Conservation (phyloP, 169 alveolate genomes). For the Besnoitia besnoiti region DNA sequence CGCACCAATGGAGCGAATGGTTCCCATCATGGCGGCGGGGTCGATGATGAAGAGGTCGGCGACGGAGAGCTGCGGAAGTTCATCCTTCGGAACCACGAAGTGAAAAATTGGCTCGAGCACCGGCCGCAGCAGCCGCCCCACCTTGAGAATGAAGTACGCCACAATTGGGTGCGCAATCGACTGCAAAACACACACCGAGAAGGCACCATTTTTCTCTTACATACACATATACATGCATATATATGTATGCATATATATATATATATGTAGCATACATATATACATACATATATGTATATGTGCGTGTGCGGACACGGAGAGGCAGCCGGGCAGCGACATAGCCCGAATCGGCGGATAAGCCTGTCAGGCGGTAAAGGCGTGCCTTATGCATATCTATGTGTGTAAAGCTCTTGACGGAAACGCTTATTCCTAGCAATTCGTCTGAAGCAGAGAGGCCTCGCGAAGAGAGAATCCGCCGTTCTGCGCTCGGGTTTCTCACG, state of each 20-base stretch:
- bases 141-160: constrained; percentile 42
- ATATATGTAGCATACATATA: too few species aligned
- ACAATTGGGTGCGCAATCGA: constrained; percentile 56
- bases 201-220: too few species aligned
- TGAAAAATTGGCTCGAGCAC: constrained; percentile 51
- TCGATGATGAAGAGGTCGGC: constrained; percentile 63
- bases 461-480: too few species aligned
- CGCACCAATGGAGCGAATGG: constrained; percentile 64
- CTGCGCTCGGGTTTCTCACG: constrained; percentile 5
- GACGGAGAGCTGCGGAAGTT: constrained; percentile 58
- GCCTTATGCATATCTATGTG: background rate
- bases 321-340: too few species aligned
- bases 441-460: too few species aligned
- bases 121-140: constrained; percentile 60
- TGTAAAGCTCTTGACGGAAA: too few species aligned
- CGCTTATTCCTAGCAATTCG: too few species aligned
- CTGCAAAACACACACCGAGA: constrained; percentile 4
- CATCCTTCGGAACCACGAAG: constrained; percentile 44
- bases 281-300: too few species aligned
- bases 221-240: background rate
- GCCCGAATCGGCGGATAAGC: too few species aligned
- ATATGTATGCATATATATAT: too few species aligned
- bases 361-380: too few species aligned
- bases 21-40: constrained; percentile 62
- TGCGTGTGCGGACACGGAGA: too few species aligned